These are phyloP conservation scores for Linum usitatissimum DNA, from an alignment of 345 rosid species.

Conservation along the genomic window DNA sequence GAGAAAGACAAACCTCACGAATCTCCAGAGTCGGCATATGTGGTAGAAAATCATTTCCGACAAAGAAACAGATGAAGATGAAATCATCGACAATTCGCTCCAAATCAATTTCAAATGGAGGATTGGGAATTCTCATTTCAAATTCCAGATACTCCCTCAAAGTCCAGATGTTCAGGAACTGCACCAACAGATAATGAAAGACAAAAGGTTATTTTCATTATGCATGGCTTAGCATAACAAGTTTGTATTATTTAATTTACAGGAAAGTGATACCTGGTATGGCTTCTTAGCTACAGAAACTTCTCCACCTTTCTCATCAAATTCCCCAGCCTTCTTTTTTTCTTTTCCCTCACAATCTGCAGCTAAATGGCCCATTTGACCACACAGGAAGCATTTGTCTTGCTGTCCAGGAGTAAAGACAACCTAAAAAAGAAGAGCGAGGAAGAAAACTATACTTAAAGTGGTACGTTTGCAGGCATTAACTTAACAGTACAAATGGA, in stretches of 20 bases:
- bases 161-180: constrained; percentile 20
- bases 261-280: constrained; percentile 48
- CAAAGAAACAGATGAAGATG: constrained; percentile 23
- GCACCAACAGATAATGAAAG: constrained; percentile 6
- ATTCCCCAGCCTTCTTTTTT: constrained; percentile 79
- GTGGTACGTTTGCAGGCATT: too few species aligned
- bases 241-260: neutral
- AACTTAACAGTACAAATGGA: too few species aligned
- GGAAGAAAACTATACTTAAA: neutral
- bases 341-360: constrained; percentile 80
- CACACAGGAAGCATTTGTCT: constrained; percentile 89
- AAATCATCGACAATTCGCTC: constrained; percentile 29
- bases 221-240: neutral
- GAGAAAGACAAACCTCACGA: constrained; percentile 8
- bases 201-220: neutral
- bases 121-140: constrained; percentile 13
- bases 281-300: constrained; percentile 57
- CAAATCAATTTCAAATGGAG: constrained; percentile 9
- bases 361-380: constrained; percentile 90
- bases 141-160: constrained; percentile 1
- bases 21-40: constrained; percentile 19
- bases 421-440: constrained; percentile 31
- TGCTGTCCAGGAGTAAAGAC: constrained; percentile 56
- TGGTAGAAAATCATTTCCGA: constrained; percentile 31
- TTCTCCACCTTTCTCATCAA: constrained; percentile 77